Evolutionary conservation across 768 basidiomycete species (phyloP).

Genomic region (Strobilomyces dryophilus): DNA sequence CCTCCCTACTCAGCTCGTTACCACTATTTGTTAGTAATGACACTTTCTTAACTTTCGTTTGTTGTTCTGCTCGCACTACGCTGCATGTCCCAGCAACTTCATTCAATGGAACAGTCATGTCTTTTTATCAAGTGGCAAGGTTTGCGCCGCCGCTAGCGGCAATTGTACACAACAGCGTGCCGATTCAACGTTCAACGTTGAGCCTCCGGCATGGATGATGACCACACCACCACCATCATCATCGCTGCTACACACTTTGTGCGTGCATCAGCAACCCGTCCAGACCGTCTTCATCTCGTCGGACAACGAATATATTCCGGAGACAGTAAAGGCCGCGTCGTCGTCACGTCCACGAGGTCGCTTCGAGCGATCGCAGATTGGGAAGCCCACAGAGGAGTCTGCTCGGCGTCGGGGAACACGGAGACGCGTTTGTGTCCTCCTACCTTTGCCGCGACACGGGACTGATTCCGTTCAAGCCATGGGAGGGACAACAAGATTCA

Average conservation of each 20-base stretch:
- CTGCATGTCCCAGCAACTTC: too few relatives aligned
- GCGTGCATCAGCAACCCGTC: conserved; percentile 65
- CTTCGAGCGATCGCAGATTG: conserved; percentile 73
- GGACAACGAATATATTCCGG: conserved; percentile 85
- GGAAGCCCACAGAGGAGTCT: conserved; percentile 75
- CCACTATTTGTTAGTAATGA: too few relatives aligned
- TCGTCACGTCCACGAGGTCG: conserved; percentile 69
- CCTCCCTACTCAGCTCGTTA: too few relatives aligned
- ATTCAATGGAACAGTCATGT: too few relatives aligned
- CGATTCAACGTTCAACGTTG: too few relatives aligned
- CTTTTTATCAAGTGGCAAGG: too few relatives aligned
- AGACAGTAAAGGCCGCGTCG: conserved; percentile 71
- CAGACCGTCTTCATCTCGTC: conserved; percentile 57
- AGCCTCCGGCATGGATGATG: too few relatives aligned
- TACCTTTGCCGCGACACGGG: background rate
- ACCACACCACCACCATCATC: conserved; percentile 41
- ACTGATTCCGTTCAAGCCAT: conserved; percentile 41
- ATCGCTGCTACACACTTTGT: conserved; percentile 69
- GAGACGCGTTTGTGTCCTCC: conserved; percentile 66
- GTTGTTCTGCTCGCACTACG: too few relatives aligned
- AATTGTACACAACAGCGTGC: too few relatives aligned
- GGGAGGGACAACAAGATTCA: conserved; percentile 85
- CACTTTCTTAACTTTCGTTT: too few relatives aligned
- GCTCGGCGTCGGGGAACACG: conserved; percentile 77
- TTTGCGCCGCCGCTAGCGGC: too few relatives aligned